Percentiles rank a stretch among this genome's conserved stretches.
Evolutionary conservation across 345 rosid species (phyloP).

Genomic region (Eucalyptus victrix): DNA sequence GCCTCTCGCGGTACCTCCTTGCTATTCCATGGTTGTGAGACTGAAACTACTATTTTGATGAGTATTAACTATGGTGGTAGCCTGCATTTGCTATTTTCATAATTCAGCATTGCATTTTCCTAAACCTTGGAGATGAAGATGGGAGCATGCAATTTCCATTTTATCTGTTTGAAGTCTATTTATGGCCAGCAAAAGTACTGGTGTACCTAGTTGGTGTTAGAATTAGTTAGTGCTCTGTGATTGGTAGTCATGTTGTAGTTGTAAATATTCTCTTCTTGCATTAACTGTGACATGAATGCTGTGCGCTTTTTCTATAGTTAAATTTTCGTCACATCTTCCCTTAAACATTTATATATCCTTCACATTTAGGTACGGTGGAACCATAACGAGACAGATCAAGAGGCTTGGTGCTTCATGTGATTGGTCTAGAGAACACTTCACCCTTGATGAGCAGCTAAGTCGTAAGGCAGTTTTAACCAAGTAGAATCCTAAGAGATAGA

Average conservation of each 20-base stretch:
- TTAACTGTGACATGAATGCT: neutral
- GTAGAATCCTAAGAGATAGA: neutral
- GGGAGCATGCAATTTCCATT: neutral
- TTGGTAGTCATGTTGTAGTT: neutral
- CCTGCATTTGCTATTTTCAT: neutral
- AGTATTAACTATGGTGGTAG: neutral
- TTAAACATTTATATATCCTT: neutral
- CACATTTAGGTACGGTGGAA: conserved; percentile 80
- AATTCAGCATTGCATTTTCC: neutral
- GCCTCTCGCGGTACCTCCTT: neutral
- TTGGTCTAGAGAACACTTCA: conserved; percentile 88
- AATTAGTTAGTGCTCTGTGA: neutral
- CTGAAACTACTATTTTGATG: neutral
- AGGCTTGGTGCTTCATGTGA: conserved; percentile 99
- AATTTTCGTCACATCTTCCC: neutral
- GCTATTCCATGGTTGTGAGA: neutral
- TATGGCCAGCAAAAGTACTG: neutral
- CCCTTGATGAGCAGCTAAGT: conserved; percentile 96
- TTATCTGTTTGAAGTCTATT: neutral
- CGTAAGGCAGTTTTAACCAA: conserved; percentile 62
- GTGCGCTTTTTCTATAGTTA: neutral
- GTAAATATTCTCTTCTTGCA: neutral
- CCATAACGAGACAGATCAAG: conserved; percentile 88
- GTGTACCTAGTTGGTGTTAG: neutral
- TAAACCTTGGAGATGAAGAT: neutral